Evolutionary conservation across 306 rosid species (phyloP).

Genomic region (Sicyos baderoa): DNA sequence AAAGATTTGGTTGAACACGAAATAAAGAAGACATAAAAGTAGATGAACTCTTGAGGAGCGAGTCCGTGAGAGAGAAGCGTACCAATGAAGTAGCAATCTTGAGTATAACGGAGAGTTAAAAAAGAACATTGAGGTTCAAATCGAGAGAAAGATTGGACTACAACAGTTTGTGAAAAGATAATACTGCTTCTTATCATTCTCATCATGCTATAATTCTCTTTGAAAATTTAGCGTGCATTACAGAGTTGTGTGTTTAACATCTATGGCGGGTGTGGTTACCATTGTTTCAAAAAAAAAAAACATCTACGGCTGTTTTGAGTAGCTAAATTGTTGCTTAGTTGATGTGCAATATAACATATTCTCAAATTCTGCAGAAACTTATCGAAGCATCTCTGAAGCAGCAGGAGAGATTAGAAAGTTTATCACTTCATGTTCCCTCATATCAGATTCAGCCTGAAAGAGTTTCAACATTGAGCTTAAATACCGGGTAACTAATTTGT

Average conservation of each 20-base stretch:
- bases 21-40: too few species aligned
- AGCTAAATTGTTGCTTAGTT: not conserved
- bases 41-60: too few species aligned
- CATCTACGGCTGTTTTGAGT: not conserved
- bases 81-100: too few species aligned
- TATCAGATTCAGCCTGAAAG: slow-evolving; percentile 33
- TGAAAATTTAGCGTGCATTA: not conserved
- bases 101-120: too few species aligned
- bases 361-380: slow-evolving; percentile 46
- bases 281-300: too few species aligned
- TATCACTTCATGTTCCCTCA: slow-evolving; percentile 48
- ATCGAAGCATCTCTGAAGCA: slow-evolving; percentile 57
- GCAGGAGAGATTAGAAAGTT: slow-evolving; percentile 71
- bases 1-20: too few species aligned
- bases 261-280: too few species aligned
- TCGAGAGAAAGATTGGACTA: too few species aligned
- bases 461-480: slow-evolving; percentile 32
- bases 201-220: not conserved
- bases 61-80: too few species aligned
- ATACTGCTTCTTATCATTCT: not conserved
- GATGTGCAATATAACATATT: not conserved
- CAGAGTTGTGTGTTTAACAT: not conserved
- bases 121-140: too few species aligned
- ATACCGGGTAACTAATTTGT: slow-evolving; percentile 35
- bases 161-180: too few species aligned